These are phyloP conservation scores for Leptodermis oblonga DNA, from an alignment of 257 asterid genomes.

Conservation along the genomic window DNA sequence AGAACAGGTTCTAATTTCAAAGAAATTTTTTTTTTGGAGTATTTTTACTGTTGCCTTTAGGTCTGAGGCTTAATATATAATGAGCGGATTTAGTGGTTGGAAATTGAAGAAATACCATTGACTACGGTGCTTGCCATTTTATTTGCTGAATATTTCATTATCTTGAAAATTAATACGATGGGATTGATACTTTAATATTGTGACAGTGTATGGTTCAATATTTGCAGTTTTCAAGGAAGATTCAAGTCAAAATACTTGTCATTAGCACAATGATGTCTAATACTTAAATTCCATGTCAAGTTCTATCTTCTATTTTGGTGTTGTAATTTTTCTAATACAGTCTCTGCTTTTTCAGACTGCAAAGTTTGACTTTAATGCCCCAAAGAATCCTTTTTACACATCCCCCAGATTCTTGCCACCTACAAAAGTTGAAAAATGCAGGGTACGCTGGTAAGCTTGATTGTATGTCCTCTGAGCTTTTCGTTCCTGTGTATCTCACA, in stretches of 20 bases:
- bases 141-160: too few relatives aligned
- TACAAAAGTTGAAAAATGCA: slow-evolving; percentile 83
- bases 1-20: slow-evolving; percentile 52
- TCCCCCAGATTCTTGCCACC: slow-evolving; percentile 92
- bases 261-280: neutral
- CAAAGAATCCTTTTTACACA: slow-evolving; percentile 83
- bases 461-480: neutral
- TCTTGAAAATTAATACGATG: neutral
- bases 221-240: neutral
- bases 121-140: neutral
- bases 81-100: neutral
- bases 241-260: neutral
- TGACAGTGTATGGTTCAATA: neutral
- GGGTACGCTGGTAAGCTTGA: slow-evolving; percentile 41
- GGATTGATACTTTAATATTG: neutral
- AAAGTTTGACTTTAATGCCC: slow-evolving; percentile 72
- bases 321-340: slow-evolving; percentile 14
- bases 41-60: neutral
- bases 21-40: neutral
- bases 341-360: slow-evolving; percentile 54
- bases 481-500: slow-evolving; percentile 17
- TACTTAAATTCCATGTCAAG: neutral
- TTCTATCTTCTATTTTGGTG: neutral
- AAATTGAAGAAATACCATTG: neutral
- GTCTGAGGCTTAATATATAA: neutral